Evolutionary conservation across 2,329 filamentous ascomycete species (phyloP).

Genomic region (Fusarium torreyae): DNA sequence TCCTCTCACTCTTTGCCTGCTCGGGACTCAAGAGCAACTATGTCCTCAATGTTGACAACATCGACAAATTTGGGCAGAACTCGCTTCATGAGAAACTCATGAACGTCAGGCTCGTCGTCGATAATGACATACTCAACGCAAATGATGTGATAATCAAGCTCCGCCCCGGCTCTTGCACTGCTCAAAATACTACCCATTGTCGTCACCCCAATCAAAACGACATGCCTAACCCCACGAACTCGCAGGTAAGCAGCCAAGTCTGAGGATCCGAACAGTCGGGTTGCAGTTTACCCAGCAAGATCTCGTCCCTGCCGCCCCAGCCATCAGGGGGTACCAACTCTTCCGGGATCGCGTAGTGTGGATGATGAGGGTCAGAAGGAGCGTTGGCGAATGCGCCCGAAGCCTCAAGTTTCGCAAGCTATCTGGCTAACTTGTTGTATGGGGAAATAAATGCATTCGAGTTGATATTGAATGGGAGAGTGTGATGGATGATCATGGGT

Average conservation of each 20-base stretch:
- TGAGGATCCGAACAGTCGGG: neutral
- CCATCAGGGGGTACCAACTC: neutral
- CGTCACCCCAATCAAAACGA: neutral
- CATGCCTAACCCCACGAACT: neutral
- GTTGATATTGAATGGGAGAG: conserved; percentile 1
- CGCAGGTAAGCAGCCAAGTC: neutral
- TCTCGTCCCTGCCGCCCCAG: conserved; percentile 3
- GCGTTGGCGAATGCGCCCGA: neutral
- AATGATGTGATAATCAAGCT: neutral
- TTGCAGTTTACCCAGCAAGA: neutral
- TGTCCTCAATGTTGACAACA: neutral
- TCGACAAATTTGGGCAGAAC: neutral
- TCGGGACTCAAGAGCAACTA: neutral
- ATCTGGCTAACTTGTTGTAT: neutral
- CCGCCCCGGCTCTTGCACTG: neutral
- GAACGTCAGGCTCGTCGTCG: neutral
- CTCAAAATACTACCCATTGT: conserved; percentile 2
- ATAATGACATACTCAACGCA: neutral
- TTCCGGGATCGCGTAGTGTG: neutral
- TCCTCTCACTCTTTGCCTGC: too few relatives aligned
- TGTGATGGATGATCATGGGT: neutral
- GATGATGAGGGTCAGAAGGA: neutral
- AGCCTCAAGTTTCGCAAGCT: neutral
- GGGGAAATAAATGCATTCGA: neutral
- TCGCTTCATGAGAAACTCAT: neutral